phyloP scores from a whole-genome alignment of 345 rosid genomes.

The Citrus hindsii region DNA sequence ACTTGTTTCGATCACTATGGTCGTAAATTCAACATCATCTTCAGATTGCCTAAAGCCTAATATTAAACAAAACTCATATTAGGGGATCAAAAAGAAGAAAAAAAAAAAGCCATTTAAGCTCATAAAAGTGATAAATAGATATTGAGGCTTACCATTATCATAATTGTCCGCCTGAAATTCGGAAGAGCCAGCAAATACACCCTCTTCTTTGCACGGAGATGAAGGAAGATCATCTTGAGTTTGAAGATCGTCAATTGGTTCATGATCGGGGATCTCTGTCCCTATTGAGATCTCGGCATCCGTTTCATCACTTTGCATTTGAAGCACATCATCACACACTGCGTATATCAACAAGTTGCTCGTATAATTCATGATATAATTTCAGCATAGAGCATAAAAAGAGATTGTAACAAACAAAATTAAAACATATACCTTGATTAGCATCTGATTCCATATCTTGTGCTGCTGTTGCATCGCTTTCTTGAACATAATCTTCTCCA shows the following conservation, averaged over 20 bases:
- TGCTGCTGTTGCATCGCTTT: background rate
- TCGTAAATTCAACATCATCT: slow-evolving; percentile 45
- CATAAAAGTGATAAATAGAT: background rate
- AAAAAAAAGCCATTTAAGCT: background rate
- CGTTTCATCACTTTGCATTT: slow-evolving; percentile 47
- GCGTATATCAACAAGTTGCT: slow-evolving; percentile 13
- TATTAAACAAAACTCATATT: background rate
- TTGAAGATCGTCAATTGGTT: slow-evolving; percentile 46
- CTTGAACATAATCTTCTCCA: too few species aligned
- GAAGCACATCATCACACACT: slow-evolving; percentile 38
- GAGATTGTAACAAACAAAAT: background rate
- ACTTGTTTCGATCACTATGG: slow-evolving; percentile 32
- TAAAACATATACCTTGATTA: slow-evolving; percentile 38
- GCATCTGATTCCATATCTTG: slow-evolving; percentile 23
- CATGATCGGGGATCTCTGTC: slow-evolving; percentile 85
- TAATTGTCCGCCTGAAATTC: slow-evolving; percentile 12
- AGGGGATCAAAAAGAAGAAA: background rate
- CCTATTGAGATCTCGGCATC: slow-evolving; percentile 81
- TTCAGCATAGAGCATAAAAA: background rate
- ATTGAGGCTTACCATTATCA: slow-evolving; percentile 34
- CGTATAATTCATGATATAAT: background rate
- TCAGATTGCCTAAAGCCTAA: slow-evolving; percentile 35
- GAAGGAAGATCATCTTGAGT: slow-evolving; percentile 29
- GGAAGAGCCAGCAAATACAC: slow-evolving; percentile 25
- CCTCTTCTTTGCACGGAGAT: slow-evolving; percentile 16